Evolutionary conservation across 495 filamentous ascomycete species (phyloP).

Genomic region (Trichodelitschia bisporula): DNA sequence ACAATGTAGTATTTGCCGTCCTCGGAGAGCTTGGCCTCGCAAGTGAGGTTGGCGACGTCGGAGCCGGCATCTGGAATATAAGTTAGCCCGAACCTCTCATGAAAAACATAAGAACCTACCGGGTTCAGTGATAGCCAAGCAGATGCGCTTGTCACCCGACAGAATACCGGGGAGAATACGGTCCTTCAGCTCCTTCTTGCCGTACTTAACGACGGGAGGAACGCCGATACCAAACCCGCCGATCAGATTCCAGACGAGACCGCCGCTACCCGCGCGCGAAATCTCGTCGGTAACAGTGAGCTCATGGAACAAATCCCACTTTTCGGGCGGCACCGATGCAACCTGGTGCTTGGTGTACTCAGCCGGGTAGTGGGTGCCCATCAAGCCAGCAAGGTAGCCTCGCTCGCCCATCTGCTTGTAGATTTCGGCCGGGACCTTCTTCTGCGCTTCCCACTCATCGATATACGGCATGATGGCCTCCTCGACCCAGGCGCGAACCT

Average conservation of each 20-base stretch:
- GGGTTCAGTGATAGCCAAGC: constrained; percentile 63
- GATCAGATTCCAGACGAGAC: constrained; percentile 94
- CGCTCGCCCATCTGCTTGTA: constrained; percentile 89
- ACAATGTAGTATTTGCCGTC: constrained; percentile 98
- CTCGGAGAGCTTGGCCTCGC: constrained; percentile 75
- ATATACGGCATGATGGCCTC: constrained; percentile 75
- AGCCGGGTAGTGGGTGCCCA: constrained; percentile 59
- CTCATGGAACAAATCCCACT: constrained; percentile 98
- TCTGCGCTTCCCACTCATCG: constrained; percentile 89
- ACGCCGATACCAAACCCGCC: constrained; percentile 88
- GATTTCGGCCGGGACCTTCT: constrained; percentile 61
- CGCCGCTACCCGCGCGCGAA: constrained; percentile 65
- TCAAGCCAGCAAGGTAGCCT: constrained; percentile 73
- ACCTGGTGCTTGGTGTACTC: constrained; percentile 45
- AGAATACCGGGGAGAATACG: constrained; percentile 64
- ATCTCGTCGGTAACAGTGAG: constrained; percentile 85
- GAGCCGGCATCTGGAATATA: constrained; percentile 45
- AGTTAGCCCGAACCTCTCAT: background rate
- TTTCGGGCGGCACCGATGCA: constrained; percentile 54
- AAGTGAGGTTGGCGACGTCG: constrained; percentile 86
- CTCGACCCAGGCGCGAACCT: constrained; percentile 82
- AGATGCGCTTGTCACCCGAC: constrained; percentile 85
- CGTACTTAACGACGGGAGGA: constrained; percentile 78
- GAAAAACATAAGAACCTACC: constrained; percentile 4
- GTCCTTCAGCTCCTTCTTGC: constrained; percentile 72